Percentiles rank a stretch among this genome's conserved stretches.
Evolutionary conservation across 1,139 yeast genomes (phyloP).

Genomic region (Debaryomyces udenii): DNA sequence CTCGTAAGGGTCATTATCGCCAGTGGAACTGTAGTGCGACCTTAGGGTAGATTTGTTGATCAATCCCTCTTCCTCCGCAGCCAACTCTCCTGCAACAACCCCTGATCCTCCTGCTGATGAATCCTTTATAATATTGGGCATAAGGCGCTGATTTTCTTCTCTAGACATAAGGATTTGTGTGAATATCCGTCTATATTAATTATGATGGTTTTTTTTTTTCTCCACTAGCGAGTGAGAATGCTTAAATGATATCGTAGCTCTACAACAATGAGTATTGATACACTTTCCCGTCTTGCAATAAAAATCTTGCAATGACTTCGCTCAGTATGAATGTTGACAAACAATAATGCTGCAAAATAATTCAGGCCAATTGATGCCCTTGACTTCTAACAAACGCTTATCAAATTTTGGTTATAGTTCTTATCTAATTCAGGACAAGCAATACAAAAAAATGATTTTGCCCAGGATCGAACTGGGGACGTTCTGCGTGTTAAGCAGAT

Average conservation of each 20-base stretch:
- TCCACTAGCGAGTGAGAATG: neutral
- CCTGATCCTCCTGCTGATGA: conserved; percentile 50
- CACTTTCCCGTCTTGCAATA: no score
- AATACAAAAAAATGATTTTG: conserved; percentile 64
- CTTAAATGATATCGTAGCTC: no score
- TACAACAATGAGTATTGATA: no score
- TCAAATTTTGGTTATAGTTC: no score
- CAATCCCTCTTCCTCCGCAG: conserved; percentile 42
- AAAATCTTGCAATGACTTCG: no score
- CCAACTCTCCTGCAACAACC: conserved; percentile 50
- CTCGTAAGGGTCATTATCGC: conserved; percentile 8
- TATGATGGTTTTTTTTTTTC: neutral
- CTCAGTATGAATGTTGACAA: no score
- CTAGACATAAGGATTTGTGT: neutral
- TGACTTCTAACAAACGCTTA: no score
- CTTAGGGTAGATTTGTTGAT: conserved; percentile 11
- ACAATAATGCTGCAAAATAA: no score
- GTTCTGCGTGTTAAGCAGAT: conserved; percentile 99
- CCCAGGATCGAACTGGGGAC: conserved; percentile 99
- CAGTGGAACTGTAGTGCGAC: conserved; percentile 18
- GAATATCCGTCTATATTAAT: neutral
- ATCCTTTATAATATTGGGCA: conserved; percentile 36
- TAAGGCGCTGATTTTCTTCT: conserved; percentile 12
- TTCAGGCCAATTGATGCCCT: no score
- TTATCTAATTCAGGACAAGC: no score